Percentiles rank a stretch among this genome's conserved stretches.
phyloP scores from a whole-genome alignment of 345 rosid genomes.

The Moricandia arvensis region DNA sequence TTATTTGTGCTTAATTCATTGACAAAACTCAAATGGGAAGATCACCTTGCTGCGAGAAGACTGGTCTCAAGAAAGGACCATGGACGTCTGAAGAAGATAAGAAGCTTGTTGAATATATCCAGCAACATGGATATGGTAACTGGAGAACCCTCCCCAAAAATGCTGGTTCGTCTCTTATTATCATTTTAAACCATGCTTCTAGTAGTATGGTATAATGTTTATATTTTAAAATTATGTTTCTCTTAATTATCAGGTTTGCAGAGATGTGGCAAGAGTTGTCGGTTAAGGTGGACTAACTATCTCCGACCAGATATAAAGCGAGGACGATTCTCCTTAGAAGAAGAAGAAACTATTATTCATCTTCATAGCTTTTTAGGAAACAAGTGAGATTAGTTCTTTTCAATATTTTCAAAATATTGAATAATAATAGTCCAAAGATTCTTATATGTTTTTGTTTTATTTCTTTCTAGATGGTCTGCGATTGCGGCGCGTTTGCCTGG shows the following conservation, averaged over 20 bases:
- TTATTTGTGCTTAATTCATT: background rate
- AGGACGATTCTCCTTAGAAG: constrained; percentile 68
- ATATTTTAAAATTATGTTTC: background rate
- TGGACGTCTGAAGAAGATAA: constrained; percentile 90
- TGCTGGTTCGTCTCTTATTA: constrained; percentile 52
- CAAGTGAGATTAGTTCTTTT: constrained; percentile 44
- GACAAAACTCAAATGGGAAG: constrained; percentile 54
- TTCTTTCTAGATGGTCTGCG: constrained; percentile 63
- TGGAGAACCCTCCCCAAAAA: constrained; percentile 91
- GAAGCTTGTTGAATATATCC: constrained; percentile 64
- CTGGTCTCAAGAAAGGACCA: constrained; percentile 78
- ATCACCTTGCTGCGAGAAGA: constrained; percentile 82
- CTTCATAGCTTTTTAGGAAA: constrained; percentile 67
- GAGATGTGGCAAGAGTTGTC: constrained; percentile 78
- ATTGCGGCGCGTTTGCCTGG: constrained; percentile 85
- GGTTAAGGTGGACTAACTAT: constrained; percentile 78
- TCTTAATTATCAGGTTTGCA: constrained; percentile 42
- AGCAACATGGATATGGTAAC: constrained; percentile 75
- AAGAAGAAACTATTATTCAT: constrained; percentile 71
- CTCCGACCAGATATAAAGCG: constrained; percentile 78
- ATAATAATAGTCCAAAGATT: constrained; percentile 5
- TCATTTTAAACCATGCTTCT: background rate
- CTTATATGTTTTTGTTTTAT: constrained; percentile 12
- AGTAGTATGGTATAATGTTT: background rate
- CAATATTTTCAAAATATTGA: background rate